Conservation (phyloP, 2,329 filamentous ascomycete species). For the Xylogone sp. region DNA sequence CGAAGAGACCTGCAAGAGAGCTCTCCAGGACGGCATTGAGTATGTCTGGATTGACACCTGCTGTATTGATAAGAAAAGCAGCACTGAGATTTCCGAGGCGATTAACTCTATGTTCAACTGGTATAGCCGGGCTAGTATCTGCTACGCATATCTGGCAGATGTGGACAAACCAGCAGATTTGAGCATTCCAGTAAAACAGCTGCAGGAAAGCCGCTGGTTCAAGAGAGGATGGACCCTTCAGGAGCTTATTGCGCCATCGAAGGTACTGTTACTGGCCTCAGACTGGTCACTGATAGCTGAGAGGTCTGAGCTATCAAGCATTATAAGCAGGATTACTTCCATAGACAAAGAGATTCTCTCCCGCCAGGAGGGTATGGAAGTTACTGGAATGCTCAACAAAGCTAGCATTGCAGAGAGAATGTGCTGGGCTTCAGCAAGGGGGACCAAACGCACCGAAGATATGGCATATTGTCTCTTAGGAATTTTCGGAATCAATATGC, state of each 20-base stretch:
- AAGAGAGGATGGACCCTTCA: neutral
- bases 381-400: neutral
- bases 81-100: slow-evolving; percentile 5
- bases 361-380: slow-evolving; percentile 13
- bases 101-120: slow-evolving; percentile 4
- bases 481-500: slow-evolving; percentile 30
- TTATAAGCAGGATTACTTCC: neutral
- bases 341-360: slow-evolving; percentile 1
- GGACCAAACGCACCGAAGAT: slow-evolving; percentile 32
- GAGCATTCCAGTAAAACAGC: neutral
- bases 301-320: slow-evolving; percentile 7
- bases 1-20: neutral
- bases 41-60: slow-evolving; percentile 6
- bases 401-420: slow-evolving; percentile 27
- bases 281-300: slow-evolving; percentile 19
- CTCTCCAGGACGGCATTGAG: neutral
- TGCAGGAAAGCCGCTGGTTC: neutral
- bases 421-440: slow-evolving; percentile 28
- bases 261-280: slow-evolving; percentile 19
- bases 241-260: neutral
- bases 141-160: slow-evolving; percentile 9
- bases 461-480: slow-evolving; percentile 31
- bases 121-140: slow-evolving; percentile 4
- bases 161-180: neutral
- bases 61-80: slow-evolving; percentile 8